phyloP scores from a whole-genome alignment of 495 filamentous ascomycete species.

The Aspergillus nidulans region DNA sequence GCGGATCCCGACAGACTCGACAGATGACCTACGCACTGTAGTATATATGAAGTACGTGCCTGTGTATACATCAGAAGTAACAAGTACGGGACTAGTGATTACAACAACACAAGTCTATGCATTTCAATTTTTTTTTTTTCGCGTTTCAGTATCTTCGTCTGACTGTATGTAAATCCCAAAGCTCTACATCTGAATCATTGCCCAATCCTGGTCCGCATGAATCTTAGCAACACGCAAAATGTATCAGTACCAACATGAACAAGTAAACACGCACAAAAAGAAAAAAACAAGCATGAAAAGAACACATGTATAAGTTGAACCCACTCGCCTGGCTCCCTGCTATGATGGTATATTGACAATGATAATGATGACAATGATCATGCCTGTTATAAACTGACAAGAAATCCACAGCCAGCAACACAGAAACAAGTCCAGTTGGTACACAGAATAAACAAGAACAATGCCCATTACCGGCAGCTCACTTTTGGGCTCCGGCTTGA shows the following conservation, averaged over 20 bases:
- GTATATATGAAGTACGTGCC: no score
- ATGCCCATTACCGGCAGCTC: constrained; percentile 10
- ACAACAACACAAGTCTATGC: constrained; percentile 5
- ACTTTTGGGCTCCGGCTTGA: not conserved
- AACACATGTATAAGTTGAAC: constrained; percentile 19
- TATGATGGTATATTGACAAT: constrained; percentile 29
- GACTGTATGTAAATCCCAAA: constrained; percentile 25
- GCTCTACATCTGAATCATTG: constrained; percentile 18
- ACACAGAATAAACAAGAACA: constrained; percentile 3
- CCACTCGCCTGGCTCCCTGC: constrained; percentile 30
- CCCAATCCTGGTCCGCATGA: constrained; percentile 15
- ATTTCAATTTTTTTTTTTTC: constrained; percentile 6
- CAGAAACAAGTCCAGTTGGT: constrained; percentile 6
- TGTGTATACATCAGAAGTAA: no score
- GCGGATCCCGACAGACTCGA: not conserved
- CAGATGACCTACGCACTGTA: no score
- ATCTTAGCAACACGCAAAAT: constrained; percentile 11
- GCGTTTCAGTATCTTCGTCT: constrained; percentile 11
- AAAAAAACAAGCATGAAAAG: constrained; percentile 17
- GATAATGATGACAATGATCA: constrained; percentile 22
- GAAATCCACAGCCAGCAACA: constrained; percentile 15
- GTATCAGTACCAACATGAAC: constrained; percentile 9
- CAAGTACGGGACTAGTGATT: no score
- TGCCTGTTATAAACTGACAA: constrained; percentile 22
- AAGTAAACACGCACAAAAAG: constrained; percentile 11